Base-by-base conservation (phyloP, 177 flowering plant genomes). In the Vitis hybrid region DNA sequence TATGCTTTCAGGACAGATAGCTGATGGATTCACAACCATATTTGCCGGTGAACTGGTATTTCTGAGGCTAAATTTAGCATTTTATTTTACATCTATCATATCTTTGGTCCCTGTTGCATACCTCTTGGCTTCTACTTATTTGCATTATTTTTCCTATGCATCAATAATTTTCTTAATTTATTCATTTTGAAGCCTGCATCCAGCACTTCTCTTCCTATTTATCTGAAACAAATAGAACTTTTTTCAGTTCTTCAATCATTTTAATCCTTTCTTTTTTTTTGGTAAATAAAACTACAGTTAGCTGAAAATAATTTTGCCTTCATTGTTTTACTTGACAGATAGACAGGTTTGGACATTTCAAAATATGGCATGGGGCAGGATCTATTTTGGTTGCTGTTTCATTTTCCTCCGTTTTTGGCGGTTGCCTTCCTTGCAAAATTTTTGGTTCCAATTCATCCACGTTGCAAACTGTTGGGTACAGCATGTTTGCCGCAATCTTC, bases 301-400 rank as follows among this genome's bases (percentile, higher is more conserved):
- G 15, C 18, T 54, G 64, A 30, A 17, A 54, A 55, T 65, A 56
- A 64, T 55, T 21, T 17, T 19, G 55, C 56, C 17, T 64, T 10
- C 19, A 55, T 12, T 76, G 21, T 30, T 67, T 66, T 70, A 2
- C 62, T 70, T 77, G 71, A 60, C 72, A 94, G 99, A 90, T 94
- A 75, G 99, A 94, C 84, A 87, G 97, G 81, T 91, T 90, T 89
- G 98, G 97, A 62, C 90, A 85, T 83, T 92, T 92, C 88, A 94
- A 94, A 79, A 62, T 86, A 75, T 94, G 97, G 97, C 99, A 94
- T 82, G 94, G 77, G 69, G 94, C 88, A 56, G 98, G 99, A 77
- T 89, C 99, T 30, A 30, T 87, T 62, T 70, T 94, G 77, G 99
- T 94, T 55, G 93, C 97, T 18, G 71, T 90, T 71, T 92, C 99